phyloP scores from a whole-genome alignment of 2,329 filamentous ascomycete species.

The Nemania diffusa region DNA sequence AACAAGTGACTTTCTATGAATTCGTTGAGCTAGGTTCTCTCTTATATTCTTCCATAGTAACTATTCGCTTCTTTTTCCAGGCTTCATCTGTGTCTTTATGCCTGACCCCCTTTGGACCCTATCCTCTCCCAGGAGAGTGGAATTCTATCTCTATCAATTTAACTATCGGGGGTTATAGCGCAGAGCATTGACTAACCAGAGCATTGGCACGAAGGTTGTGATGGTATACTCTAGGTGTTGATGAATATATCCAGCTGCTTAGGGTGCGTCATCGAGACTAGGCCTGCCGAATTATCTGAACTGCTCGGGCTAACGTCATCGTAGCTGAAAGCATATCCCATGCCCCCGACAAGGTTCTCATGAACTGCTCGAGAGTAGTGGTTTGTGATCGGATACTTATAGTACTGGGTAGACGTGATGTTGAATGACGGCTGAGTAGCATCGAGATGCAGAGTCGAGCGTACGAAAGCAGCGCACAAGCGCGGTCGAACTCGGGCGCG shows the following conservation, averaged over 20 bases:
- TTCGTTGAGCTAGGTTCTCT: too few relatives aligned
- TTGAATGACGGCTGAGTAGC: conserved; percentile 55
- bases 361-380: conserved; percentile 70
- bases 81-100: background rate
- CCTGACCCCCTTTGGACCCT: background rate
- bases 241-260: conserved; percentile 25
- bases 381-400: conserved; percentile 53
- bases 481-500: conserved; percentile 56
- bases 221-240: conserved; percentile 22
- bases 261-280: conserved; percentile 45
- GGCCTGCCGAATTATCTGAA: conserved; percentile 62
- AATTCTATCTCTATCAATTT: background rate
- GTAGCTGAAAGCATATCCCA: conserved; percentile 72
- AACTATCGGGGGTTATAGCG: too few relatives aligned
- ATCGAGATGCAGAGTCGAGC: conserved; percentile 56
- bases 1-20: background rate
- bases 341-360: conserved; percentile 63
- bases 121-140: background rate
- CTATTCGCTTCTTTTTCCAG: background rate
- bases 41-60: background rate
- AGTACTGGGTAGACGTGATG: conserved; percentile 51
- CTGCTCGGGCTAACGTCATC: conserved; percentile 68
- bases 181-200: background rate
- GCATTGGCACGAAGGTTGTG: background rate
- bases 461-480: conserved; percentile 59